Evolutionary conservation across 352 stramenopile genomes (phyloP), one percentile per base, ranked within the genome.

Genomic region (Phytophthora vignae): DNA sequence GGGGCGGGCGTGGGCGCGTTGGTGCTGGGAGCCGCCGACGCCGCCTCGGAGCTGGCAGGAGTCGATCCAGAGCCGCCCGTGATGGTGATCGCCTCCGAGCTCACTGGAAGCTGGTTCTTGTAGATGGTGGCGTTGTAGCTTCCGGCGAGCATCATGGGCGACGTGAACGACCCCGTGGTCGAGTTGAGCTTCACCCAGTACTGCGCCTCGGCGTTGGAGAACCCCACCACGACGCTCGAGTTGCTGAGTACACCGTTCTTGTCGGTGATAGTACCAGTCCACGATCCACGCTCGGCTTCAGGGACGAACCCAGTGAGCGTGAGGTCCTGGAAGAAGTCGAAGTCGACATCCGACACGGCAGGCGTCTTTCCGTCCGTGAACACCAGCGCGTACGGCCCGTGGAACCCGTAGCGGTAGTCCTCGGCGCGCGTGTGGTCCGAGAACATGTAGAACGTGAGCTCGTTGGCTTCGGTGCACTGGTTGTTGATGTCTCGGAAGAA

Each of bases 401-500:
- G 82, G 61, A 89, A 87, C 33, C 82, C 82, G 50, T 73, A 87
- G 60, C 81, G 81, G 50, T 89, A 89, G 22, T 83, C 77, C 9
- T 87, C 81, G 0, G 71, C 67, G 46, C 77, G 79, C 15, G 82
- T 89, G 64, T 89, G 82, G 52, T 89, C 82, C 57, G 82, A 89
- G 70, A 87, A 84, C 75, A 89, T 81, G 67, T 85, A 90, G 46
- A 90, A 76, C 27, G 75, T 80, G 22, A 90, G 65, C 29, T 90
- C 82, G 56, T 87, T 90, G 9, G 77, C 77, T 8, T 74, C 71
- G 8, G 69, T 78, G 55, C 78, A 81, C 69, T 90, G 75, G 73
- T 87, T 90, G 68, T 90, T 90, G 64, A 90, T 87, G 57, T 90
- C 82, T 10, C 79, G 77, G 73, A 81, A 87, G 71, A 87, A 90